Evolutionary conservation across 106 monocot genomes (phyloP).

Genomic region (Ottelia alismoides): DNA sequence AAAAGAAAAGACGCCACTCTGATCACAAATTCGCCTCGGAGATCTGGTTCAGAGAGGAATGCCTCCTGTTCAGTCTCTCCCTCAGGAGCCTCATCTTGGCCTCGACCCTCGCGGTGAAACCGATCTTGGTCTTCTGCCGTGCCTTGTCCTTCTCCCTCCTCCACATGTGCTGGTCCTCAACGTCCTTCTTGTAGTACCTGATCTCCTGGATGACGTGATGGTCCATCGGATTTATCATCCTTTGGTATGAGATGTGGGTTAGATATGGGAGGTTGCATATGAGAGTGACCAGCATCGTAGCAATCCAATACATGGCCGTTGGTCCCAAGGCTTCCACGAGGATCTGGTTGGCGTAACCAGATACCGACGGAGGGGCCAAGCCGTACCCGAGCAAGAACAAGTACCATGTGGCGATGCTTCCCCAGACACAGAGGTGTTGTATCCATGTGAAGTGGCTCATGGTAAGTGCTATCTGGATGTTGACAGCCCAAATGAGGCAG

Average conservation of each 20-base stretch:
- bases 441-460: constrained; percentile 85
- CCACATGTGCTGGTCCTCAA: constrained; percentile 61
- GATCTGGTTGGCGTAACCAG: constrained; percentile 30
- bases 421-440: constrained; percentile 66
- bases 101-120: constrained; percentile 50
- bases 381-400: constrained; percentile 47
- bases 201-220: constrained; percentile 76
- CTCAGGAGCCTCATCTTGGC: constrained; percentile 48
- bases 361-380: constrained; percentile 17
- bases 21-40: no score
- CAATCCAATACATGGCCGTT: constrained; percentile 35
- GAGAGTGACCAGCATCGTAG: constrained; percentile 23
- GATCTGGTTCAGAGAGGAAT: constrained; percentile 6
- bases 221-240: constrained; percentile 45
- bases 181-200: constrained; percentile 47
- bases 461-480: constrained; percentile 58
- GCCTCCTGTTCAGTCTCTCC: constrained; percentile 35
- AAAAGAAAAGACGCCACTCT: no score
- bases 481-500: constrained; percentile 66
- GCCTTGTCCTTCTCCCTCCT: constrained; percentile 53
- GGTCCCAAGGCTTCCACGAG: constrained; percentile 39
- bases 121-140: constrained; percentile 51
- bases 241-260: constrained; percentile 38
- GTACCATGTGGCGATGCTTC: constrained; percentile 53
- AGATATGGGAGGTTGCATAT: constrained; percentile 51